phyloP scores from a whole-genome alignment of 768 basidiomycete genomes.

The Erythrobasidium yunnanense region DNA sequence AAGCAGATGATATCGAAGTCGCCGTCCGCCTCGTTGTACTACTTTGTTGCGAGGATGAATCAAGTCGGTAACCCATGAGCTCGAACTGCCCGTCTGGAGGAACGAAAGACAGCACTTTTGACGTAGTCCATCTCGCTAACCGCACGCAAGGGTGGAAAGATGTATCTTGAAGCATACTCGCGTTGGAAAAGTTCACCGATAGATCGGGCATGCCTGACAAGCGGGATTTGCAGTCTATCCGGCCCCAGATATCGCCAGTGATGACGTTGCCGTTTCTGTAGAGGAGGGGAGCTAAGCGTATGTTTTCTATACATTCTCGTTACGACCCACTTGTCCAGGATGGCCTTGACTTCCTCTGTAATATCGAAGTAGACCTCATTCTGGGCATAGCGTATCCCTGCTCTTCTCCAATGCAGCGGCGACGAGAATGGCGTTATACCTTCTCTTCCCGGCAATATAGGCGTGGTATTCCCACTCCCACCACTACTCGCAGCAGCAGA shows the following conservation, averaged over 20 bases:
- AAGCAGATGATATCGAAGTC: not conserved
- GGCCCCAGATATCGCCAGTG: constrained; percentile 60
- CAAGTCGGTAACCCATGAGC: constrained; percentile 80
- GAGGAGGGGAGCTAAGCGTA: not conserved
- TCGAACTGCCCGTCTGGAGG: constrained; percentile 99
- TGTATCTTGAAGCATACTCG: constrained; percentile 61
- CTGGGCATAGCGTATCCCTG: constrained; percentile 66
- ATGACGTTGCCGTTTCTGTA: constrained; percentile 58
- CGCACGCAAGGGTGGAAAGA: constrained; percentile 88
- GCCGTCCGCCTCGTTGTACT: no score
- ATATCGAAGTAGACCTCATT: constrained; percentile 93
- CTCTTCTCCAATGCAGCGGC: constrained; percentile 85
- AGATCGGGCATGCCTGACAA: constrained; percentile 87
- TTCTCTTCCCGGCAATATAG: not conserved
- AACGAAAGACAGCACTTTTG: constrained; percentile 61
- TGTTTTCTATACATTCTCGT: constrained; percentile 35
- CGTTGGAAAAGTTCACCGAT: constrained; percentile 62
- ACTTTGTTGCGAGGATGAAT: not conserved
- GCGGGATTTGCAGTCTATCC: constrained; percentile 62
- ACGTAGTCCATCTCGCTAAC: constrained; percentile 42
- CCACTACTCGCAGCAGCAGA: not conserved
- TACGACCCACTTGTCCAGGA: constrained; percentile 59
- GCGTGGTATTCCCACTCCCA: not conserved
- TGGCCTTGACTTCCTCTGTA: constrained; percentile 64
- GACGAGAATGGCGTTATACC: constrained; percentile 53